Evolutionary conservation across 257 asterid genomes (phyloP).

Genomic region (Solanum bulbocastanum): DNA sequence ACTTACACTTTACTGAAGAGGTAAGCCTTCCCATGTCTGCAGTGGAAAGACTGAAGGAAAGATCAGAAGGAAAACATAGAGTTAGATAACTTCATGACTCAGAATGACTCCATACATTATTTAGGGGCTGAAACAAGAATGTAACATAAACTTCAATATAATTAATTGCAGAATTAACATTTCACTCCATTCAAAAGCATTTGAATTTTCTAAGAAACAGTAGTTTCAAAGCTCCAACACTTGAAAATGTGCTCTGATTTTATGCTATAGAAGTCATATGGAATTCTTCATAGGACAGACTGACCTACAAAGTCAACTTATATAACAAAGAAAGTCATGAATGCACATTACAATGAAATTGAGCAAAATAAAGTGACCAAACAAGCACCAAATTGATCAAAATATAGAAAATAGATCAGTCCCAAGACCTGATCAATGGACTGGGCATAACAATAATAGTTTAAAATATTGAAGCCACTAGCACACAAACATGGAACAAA

Average conservation of each 20-base stretch:
- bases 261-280: neutral
- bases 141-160: neutral
- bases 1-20: conserved; percentile 80
- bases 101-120: neutral
- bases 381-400: neutral
- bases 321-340: neutral
- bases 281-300: neutral
- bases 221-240: neutral
- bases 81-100: conserved; percentile 1
- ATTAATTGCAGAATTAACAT: neutral
- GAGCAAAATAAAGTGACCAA: neutral
- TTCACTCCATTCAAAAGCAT: neutral
- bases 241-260: neutral
- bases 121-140: neutral
- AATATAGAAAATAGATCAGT: neutral
- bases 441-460: neutral
- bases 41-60: conserved; percentile 44
- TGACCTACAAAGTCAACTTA: too few relatives aligned
- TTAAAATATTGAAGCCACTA: neutral
- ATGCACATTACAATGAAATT: neutral
- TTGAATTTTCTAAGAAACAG: neutral
- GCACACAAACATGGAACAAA: neutral
- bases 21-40: conserved; percentile 70
- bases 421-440: neutral
- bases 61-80: conserved; percentile 7